Evolutionary conservation across 2,329 filamentous ascomycete species (phyloP).

Genomic region (Lachnellula willkommii): DNA sequence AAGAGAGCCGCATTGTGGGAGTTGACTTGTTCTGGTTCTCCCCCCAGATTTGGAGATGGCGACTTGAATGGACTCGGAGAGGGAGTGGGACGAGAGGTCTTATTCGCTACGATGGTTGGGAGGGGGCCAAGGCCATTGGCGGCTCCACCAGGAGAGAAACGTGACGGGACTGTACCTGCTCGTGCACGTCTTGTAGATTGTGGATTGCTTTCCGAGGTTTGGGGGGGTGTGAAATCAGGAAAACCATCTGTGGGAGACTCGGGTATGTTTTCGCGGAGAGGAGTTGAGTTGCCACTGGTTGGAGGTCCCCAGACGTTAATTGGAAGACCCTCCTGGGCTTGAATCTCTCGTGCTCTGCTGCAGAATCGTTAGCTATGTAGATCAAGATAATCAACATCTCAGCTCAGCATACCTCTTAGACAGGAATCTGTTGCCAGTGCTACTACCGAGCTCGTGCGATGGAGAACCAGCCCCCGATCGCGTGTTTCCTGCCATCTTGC

Average conservation of each 20-base stretch:
- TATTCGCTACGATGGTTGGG: conserved; percentile 55
- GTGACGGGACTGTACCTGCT: conserved; percentile 92
- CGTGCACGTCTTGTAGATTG: conserved; percentile 68
- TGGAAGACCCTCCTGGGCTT: conserved; percentile 85
- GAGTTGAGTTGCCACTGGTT: conserved; percentile 92
- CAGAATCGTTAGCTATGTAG: conserved; percentile 11
- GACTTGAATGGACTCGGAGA: conserved; percentile 84
- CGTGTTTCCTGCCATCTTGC: conserved; percentile 54
- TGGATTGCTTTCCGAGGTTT: conserved; percentile 60
- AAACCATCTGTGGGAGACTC: conserved; percentile 96
- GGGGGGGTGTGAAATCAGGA: conserved; percentile 75
- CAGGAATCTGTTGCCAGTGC: conserved; percentile 66
- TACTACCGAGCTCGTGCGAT: conserved; percentile 73
- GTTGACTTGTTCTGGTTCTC: conserved; percentile 38
- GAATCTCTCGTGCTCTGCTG: conserved; percentile 83
- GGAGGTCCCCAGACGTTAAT: conserved; percentile 86
- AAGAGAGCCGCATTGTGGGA: conserved; percentile 65
- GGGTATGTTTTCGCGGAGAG: conserved; percentile 92
- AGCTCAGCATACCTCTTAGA: conserved; percentile 73
- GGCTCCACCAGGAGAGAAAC: conserved; percentile 74
- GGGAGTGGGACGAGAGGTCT: conserved; percentile 78
- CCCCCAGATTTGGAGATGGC: conserved; percentile 49
- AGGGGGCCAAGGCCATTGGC: conserved; percentile 46
- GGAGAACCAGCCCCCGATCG: conserved; percentile 92
- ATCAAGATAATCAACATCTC: not conserved